Evolutionary conservation across 441 rosid genomes (phyloP), one percentile per base, ranked within the genome.

Genomic region (Francoa sonchifolia): DNA sequence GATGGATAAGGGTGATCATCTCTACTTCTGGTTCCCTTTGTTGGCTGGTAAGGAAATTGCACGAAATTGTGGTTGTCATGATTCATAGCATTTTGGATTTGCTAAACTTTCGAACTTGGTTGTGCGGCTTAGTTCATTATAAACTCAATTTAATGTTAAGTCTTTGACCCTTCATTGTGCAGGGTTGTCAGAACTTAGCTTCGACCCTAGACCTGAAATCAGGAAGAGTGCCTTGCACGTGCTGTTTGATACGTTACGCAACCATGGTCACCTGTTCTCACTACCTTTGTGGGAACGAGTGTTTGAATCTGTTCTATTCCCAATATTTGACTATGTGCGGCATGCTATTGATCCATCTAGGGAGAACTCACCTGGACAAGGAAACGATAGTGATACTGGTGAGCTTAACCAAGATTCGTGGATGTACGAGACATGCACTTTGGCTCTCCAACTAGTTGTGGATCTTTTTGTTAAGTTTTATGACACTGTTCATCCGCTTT

Each of bases 171-270:
- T 41, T 44, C 2, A 20, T 21, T 54, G 18, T 67, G 52, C 90
- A 93, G 99, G 99, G 66, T 73, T 93, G 50, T 85, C 99, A 15
- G 97, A 93, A 61, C 97, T 93, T 47, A 93, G 95, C 70, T 88
- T 93, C 55, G 99, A 93, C 62, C 96, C 96, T 47, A 78, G 99
- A 67, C 92, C 97, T 53, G 99, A 88, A 57, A 85, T 93, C 64
- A 82, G 99, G 74, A 88, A 85, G 74, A 77, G 95, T 51, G 96
- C 99, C 45, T 71, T 93, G 27, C 85, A 93, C 68, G 79, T 93
- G 49, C 55, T 93, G 54, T 93, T 93, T 63, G 97, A 93, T 48
- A 73, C 88, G 44, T 68, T 93, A 39, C 90, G 95, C 68, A 82
- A 82, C 65, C 97, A 93, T 46, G 99, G 99, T 36, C 96, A 88